Evolutionary conservation across 352 stramenopile species (phyloP).

Genomic region (Pythium dissimile): DNA sequence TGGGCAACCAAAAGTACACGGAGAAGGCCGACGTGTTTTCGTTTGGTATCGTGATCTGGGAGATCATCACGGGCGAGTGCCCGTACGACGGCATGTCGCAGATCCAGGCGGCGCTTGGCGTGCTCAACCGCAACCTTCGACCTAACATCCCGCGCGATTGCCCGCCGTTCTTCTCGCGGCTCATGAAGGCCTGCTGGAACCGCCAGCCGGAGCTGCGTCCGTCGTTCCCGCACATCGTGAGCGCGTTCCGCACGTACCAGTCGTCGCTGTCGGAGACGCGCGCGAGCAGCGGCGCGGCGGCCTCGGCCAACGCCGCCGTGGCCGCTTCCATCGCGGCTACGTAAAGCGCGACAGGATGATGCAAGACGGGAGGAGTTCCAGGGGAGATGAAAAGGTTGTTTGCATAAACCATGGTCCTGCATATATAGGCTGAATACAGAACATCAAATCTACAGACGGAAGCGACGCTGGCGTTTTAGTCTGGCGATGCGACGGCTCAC

Average conservation of each 20-base stretch:
- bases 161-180: slow-evolving; percentile 57
- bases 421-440: too few relatives aligned
- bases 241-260: slow-evolving; percentile 43
- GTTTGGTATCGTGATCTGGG: slow-evolving; percentile 90
- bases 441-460: too few relatives aligned
- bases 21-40: slow-evolving; percentile 90
- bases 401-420: too few relatives aligned
- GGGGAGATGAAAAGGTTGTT: too few relatives aligned
- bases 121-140: slow-evolving; percentile 68
- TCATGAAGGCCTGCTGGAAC: slow-evolving; percentile 79
- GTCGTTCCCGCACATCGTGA: slow-evolving; percentile 67
- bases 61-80: slow-evolving; percentile 85
- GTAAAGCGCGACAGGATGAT: background rate
- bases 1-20: slow-evolving; percentile 87
- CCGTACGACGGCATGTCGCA: slow-evolving; percentile 87
- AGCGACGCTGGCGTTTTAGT: too few relatives aligned
- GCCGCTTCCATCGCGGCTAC: background rate
- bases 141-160: slow-evolving; percentile 62
- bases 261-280: slow-evolving; percentile 2
- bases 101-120: slow-evolving; percentile 64
- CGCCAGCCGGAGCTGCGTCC: slow-evolving; percentile 63
- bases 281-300: background rate
- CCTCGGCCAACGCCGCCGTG: slow-evolving; percentile 5
- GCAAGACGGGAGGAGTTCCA: background rate
- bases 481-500: too few relatives aligned